Evolutionary conservation across 176 grass and related monocot genomes (phyloP).

Genomic region (Oryza coarctata): DNA sequence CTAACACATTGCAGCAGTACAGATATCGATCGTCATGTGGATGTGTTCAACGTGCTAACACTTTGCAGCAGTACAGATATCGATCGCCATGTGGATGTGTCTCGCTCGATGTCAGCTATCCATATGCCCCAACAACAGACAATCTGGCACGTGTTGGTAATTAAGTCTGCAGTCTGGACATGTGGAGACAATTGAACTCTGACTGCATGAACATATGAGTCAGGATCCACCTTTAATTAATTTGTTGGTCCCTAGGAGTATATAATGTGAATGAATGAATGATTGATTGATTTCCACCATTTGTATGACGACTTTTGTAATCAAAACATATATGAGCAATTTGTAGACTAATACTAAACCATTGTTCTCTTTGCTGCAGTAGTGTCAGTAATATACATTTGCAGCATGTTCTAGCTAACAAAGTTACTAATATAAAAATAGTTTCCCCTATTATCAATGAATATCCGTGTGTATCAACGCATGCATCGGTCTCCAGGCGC

Average conservation of each 20-base stretch:
- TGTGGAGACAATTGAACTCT: background rate
- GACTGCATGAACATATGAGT: constrained; percentile 31
- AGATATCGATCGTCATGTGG: constrained; percentile 1
- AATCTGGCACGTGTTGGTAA: background rate
- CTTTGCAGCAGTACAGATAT: background rate
- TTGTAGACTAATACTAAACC: background rate
- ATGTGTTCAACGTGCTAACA: background rate
- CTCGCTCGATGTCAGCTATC: constrained; percentile 16
- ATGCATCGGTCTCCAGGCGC: no score
- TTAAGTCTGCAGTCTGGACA: no score
- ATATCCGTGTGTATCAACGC: no score
- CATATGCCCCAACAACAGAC: constrained; percentile 22
- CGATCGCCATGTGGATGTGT: constrained; percentile 20
- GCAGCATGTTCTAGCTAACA: no score
- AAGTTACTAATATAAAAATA: no score
- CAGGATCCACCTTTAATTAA: constrained; percentile 2
- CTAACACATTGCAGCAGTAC: no score
- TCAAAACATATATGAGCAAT: background rate
- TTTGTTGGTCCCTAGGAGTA: constrained; percentile 35
- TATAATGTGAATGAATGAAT: constrained; percentile 4
- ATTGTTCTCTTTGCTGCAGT: no score
- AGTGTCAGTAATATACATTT: no score
- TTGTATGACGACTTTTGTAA: background rate
- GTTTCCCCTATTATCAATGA: no score
- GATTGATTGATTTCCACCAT: background rate